Evolutionary conservation across 768 basidiomycete genomes (phyloP), one percentile per base, ranked within the genome.

Genomic region (Melanogaster broomeanus): DNA sequence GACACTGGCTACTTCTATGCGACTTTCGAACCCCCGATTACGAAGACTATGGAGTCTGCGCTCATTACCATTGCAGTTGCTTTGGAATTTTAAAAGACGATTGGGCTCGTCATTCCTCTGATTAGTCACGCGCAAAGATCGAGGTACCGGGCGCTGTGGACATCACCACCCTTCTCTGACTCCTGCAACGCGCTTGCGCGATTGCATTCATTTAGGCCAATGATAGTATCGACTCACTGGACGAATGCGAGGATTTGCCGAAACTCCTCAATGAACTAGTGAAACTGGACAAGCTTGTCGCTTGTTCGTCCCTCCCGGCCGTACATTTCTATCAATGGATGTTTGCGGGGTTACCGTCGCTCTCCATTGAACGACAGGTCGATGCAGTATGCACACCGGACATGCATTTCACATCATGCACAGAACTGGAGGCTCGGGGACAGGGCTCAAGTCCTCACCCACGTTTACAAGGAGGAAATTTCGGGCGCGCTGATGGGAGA

Each of bases 151-250:
- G 25, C 45, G 45, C 54, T 13, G 24, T 16, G 11, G 35, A 55
- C 7, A 8, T 42, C 8, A n/a, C 1, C 4, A 38, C 19, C 3
- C 10, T n/a, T 51, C 3, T 38, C 18, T 3, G 34, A 37, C 37
- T 48, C 6, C 9, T 50, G 22, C 2, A 31, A 4, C 49, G 49
- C 2, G 54, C 54, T n/a, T 3, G 34, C 22, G n/a, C 6, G 8
- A 15, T 33, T 55, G 2, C 40, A 51, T 15, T 19, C 6, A 2
- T n/a, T n/a, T n/a, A 21, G 27, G n/a, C 55, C 57, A 24, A 37
- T 49, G 1, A 18, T 53, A 16, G 24, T 51, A 48, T 59, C 10
- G 58, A 59, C 3, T 51, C 56, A 21, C 46, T 59, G 2, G 55
- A 57, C 13, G 51, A 59, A 19, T 57, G 58, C 37, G 39, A 51